phyloP scores from a whole-genome alignment of 2,329 filamentous ascomycete genomes.

The Neophaeococcomyces aloes region DNA sequence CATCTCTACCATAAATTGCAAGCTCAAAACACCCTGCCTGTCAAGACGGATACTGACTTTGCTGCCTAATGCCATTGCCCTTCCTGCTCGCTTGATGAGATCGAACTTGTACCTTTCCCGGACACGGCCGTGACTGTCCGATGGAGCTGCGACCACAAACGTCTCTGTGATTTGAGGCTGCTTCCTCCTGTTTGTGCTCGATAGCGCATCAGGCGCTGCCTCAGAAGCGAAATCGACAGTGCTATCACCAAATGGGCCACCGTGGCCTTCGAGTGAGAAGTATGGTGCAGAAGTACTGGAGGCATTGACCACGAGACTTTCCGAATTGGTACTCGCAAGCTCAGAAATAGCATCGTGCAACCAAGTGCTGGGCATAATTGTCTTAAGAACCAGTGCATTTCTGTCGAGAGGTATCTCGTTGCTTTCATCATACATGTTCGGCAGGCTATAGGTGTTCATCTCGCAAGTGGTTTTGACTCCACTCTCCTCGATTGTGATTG shows the following conservation, averaged over 20 bases:
- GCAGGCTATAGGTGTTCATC: constrained; percentile 66
- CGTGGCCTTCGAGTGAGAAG: constrained; percentile 60
- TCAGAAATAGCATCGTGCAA: constrained; percentile 42
- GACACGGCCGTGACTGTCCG: constrained; percentile 47
- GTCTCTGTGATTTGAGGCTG: constrained; percentile 38
- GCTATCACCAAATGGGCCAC: constrained; percentile 48
- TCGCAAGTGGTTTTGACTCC: constrained; percentile 84
- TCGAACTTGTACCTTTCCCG: constrained; percentile 78
- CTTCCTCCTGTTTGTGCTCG: constrained; percentile 25
- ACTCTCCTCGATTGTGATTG: constrained; percentile 74
- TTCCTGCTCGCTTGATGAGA: constrained; percentile 70
- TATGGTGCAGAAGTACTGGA: constrained; percentile 53
- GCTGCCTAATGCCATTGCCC: constrained; percentile 85
- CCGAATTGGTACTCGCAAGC: constrained; percentile 56
- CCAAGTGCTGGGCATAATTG: constrained; percentile 67
- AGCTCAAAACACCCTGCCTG: constrained; percentile 75
- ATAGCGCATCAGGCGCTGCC: constrained; percentile 30
- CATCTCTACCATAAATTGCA: constrained; percentile 93
- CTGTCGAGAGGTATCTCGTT: constrained; percentile 84
- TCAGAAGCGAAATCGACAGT: constrained; percentile 50
- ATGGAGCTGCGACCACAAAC: constrained; percentile 48
- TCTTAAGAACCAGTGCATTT: constrained; percentile 71
- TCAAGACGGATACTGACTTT: constrained; percentile 90
- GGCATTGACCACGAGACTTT: constrained; percentile 57
- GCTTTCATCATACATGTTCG: constrained; percentile 38